Percentiles rank a stretch among this genome's conserved stretches.
Conservation (phyloP, 345 rosid species). For the Eucalyptus globulus region DNA sequence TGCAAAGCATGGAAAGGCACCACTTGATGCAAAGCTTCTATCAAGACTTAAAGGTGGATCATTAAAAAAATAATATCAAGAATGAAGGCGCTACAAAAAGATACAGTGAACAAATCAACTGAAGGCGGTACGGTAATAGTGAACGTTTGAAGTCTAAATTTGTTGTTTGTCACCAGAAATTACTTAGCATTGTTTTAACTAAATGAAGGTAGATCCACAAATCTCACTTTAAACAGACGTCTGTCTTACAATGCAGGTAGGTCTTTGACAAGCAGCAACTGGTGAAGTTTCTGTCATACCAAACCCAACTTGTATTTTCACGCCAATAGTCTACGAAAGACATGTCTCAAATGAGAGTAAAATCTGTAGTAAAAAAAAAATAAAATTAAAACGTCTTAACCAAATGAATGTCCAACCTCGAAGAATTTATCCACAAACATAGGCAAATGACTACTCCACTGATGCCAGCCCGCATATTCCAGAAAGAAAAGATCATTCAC, state of each 20-base stretch:
- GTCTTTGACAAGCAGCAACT: slow-evolving; percentile 58
- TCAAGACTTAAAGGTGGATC: not conserved
- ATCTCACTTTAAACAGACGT: not conserved
- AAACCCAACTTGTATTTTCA: slow-evolving; percentile 75
- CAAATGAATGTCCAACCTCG: slow-evolving; percentile 30
- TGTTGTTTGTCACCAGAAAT: not conserved
- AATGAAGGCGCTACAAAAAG: not conserved
- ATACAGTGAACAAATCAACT: not conserved
- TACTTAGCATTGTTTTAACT: not conserved
- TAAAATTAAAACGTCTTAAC: not conserved
- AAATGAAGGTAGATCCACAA: not conserved
- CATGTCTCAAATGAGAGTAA: not conserved
- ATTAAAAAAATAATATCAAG: not conserved
- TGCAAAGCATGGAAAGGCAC: not conserved
- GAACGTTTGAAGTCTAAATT: not conserved
- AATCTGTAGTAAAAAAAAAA: not conserved
- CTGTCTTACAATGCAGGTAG: slow-evolving; percentile 47
- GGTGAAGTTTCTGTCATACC: slow-evolving; percentile 92
- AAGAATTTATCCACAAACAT: slow-evolving; percentile 70
- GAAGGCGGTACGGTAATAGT: not conserved
- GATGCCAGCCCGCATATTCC: slow-evolving; percentile 55
- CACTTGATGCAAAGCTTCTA: not conserved
- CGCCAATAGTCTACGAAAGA: slow-evolving; percentile 62
- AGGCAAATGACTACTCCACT: slow-evolving; percentile 92
- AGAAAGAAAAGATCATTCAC: not conserved